Evolutionary conservation across 306 rosid species (phyloP).

Genomic region (Citrullus colocynthis): DNA sequence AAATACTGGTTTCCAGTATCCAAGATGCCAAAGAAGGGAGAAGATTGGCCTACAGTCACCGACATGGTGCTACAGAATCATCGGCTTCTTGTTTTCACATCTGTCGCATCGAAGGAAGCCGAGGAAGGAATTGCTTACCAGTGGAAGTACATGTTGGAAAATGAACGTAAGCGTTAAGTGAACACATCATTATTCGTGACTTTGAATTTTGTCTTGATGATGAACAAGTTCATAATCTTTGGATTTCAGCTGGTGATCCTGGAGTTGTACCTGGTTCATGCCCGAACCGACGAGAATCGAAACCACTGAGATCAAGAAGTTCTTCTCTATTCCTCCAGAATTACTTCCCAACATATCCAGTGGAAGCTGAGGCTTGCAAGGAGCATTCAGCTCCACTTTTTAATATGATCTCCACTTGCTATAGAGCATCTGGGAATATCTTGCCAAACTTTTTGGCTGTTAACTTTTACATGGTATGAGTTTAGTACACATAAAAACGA

Average conservation of each 20-base stretch:
- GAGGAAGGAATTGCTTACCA: conserved; percentile 93
- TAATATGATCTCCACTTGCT: conserved; percentile 75
- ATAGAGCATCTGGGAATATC: conserved; percentile 72
- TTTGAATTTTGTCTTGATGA: background rate
- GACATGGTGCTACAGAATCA: conserved; percentile 72
- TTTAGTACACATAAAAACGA: background rate
- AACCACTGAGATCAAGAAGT: conserved; percentile 56
- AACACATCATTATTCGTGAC: background rate
- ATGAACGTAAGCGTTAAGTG: conserved; percentile 51
- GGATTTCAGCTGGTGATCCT: conserved; percentile 91
- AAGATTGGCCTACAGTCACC: conserved; percentile 85
- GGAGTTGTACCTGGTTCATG: conserved; percentile 68
- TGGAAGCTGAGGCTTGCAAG: conserved; percentile 83
- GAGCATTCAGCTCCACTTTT: conserved; percentile 89
- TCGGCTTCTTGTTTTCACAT: conserved; percentile 88
- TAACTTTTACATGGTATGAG: conserved; percentile 83
- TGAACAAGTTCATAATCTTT: conserved; percentile 1
- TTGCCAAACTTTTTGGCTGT: conserved; percentile 87
- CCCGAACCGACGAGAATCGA: conserved; percentile 83
- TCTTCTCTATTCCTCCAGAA: conserved; percentile 68
- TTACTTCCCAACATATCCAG: conserved; percentile 90
- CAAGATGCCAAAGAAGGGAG: conserved; percentile 68
- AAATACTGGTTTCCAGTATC: conserved; percentile 84
- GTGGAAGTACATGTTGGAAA: conserved; percentile 92
- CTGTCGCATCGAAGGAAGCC: conserved; percentile 72